Conservation (phyloP, 805 yeast genomes). For the Teunomyces aglyptinius region DNA sequence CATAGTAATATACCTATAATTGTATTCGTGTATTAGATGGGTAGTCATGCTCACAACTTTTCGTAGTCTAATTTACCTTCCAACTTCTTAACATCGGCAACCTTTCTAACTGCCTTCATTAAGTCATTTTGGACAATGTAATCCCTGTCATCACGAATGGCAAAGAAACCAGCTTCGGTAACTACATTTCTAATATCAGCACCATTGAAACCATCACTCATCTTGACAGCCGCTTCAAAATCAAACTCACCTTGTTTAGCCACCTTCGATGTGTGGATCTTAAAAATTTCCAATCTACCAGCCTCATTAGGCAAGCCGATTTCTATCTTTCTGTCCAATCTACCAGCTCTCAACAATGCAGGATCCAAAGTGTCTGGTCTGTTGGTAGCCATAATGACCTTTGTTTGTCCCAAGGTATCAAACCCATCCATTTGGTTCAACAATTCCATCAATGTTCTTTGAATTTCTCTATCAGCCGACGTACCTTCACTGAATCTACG, state of each 20-base stretch:
- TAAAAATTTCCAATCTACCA: slow-evolving; percentile 90
- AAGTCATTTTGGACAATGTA: slow-evolving; percentile 89
- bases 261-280: slow-evolving; percentile 84
- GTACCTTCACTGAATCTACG: slow-evolving; percentile 97
- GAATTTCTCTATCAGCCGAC: slow-evolving; percentile 97
- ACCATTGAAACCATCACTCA: slow-evolving; percentile 99
- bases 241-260: slow-evolving; percentile 94
- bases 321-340: slow-evolving; percentile 95
- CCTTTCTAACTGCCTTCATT: slow-evolving; percentile 98
- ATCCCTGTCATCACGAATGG: slow-evolving; percentile 96
- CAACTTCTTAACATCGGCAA: slow-evolving; percentile 92
- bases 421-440: slow-evolving; percentile 98
- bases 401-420: slow-evolving; percentile 93
- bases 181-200: slow-evolving; percentile 96
- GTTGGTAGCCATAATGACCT: slow-evolving; percentile 98
- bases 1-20: slow-evolving; percentile 4
- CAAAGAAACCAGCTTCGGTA: slow-evolving; percentile 98
- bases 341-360: slow-evolving; percentile 94
- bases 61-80: slow-evolving; percentile 96
- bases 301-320: slow-evolving; percentile 94
- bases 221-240: slow-evolving; percentile 94
- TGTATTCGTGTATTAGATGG: slow-evolving; percentile 1
- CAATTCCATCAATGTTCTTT: slow-evolving; percentile 95
- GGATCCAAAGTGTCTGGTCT: slow-evolving; percentile 98
- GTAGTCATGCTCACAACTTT: slow-evolving; percentile 53